Evolutionary conservation across 257 asterid species (phyloP).

Genomic region (Nicotiana paniculata): DNA sequence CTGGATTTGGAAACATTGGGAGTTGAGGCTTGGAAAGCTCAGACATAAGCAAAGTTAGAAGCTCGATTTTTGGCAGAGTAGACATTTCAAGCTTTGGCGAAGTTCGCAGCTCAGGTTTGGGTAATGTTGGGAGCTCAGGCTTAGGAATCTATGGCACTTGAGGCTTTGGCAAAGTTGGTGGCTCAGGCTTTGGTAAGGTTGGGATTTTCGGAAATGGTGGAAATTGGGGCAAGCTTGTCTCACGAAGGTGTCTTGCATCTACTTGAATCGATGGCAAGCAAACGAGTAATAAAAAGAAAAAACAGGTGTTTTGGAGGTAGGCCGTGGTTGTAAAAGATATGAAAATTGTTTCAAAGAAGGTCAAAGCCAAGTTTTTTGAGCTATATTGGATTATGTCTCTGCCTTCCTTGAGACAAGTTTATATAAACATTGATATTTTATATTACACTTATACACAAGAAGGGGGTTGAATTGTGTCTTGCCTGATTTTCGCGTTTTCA

Average conservation of each 20-base stretch:
- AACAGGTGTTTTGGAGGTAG: background rate
- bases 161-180: constrained; percentile 12
- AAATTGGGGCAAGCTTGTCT: too few relatives aligned
- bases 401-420: too few relatives aligned
- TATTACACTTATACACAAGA: too few relatives aligned
- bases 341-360: too few relatives aligned
- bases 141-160: constrained; percentile 22
- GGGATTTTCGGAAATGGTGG: background rate
- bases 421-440: too few relatives aligned
- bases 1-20: constrained; percentile 8
- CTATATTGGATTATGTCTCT: too few relatives aligned
- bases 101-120: constrained; percentile 15
- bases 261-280: too few relatives aligned
- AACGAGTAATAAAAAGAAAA: background rate
- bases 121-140: constrained; percentile 20
- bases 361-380: too few relatives aligned
- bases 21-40: background rate
- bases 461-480: too few relatives aligned
- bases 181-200: constrained; percentile 9
- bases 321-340: background rate
- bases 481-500: too few relatives aligned
- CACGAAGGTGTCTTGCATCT: too few relatives aligned
- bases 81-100: constrained; percentile 11
- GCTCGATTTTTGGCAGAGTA: background rate
- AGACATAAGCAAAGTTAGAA: constrained; percentile 12